These are phyloP conservation scores for Allium cepa DNA, from an alignment of 106 monocot species.

Conservation along the genomic window DNA sequence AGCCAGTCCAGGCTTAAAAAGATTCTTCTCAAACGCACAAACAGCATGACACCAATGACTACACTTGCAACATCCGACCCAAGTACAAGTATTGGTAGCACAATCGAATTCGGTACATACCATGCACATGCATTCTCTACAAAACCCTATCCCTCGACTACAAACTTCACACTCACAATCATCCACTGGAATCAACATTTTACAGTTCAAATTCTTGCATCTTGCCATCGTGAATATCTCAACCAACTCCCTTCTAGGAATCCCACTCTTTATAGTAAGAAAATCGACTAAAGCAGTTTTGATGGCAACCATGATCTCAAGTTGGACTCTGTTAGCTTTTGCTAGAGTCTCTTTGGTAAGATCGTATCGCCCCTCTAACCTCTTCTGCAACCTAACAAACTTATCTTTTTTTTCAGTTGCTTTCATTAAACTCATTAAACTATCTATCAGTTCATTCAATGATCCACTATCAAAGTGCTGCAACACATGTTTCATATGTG, in stretches of 20 bases:
- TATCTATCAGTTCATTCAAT: conserved; percentile 34
- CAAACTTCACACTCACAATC: conserved; percentile 94
- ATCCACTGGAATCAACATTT: conserved; percentile 60
- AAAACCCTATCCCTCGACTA: conserved; percentile 67
- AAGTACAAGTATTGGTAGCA: conserved; percentile 83
- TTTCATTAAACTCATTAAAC: conserved; percentile 26
- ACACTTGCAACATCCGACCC: conserved; percentile 94
- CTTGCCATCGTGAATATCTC: conserved; percentile 64
- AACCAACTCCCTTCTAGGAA: conserved; percentile 46
- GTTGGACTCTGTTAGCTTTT: conserved; percentile 50
- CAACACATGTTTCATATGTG: conserved; percentile 24
- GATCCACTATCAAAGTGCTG: conserved; percentile 34
- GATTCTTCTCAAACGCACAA: conserved; percentile 60
- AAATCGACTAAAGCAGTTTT: conserved; percentile 50
- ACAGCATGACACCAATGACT: conserved; percentile 94
- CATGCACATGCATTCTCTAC: conserved; percentile 86
- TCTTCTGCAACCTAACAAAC: conserved; percentile 49
- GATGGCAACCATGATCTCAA: conserved; percentile 80
- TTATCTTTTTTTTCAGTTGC: conserved; percentile 34
- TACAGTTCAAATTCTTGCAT: conserved; percentile 71
- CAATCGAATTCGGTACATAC: conserved; percentile 83
- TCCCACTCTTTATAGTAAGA: conserved; percentile 31
- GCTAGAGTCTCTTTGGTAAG: conserved; percentile 50
- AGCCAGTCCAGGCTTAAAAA: conserved; percentile 67
- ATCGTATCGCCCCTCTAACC: conserved; percentile 63